Evolutionary conservation across 805 yeast species (phyloP), one percentile per base, ranked within the genome.

Genomic region (Yamadazyma insecticola): DNA sequence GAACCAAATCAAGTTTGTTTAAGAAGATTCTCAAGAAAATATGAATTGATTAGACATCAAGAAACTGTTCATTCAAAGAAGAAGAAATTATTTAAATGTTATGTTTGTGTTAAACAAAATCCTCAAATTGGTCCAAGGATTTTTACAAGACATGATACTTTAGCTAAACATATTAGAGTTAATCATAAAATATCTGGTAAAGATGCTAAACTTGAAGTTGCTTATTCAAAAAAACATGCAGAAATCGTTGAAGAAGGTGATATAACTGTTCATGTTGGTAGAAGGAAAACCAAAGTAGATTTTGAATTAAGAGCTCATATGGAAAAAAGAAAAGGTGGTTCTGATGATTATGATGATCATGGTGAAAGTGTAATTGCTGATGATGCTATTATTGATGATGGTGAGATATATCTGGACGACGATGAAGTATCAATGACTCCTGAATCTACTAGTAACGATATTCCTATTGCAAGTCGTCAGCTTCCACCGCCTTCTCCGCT

Each of bases 11-110:
- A 55, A 39, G 38, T 60, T 30, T 66, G 72, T 36, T 48, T 63
- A 38, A 59, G 72, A 28, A 47, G 70, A 17, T 66, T 66, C 39
- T 61, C 70, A 14, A 48, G 72, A 30, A 95, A 96, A 13, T 90
- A 90, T 53, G 98, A 90, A 63, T 68, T 90, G 50, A 82, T 89
- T 16, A 76, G 98, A 47, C 98, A 90, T 57, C 96, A 90, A 57
- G 95, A 90, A 50, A 92, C 97, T 0, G 89, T 90, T 33, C 98
- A 90, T 56, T 92, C 97, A 1, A 71, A 83, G 28, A 82, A 81
- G 53, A 82, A 90, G 59, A 83, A 83, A 47, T 77, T 82, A 29
- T 92, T 80, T 66, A 78, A 83, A 52, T 90, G 98, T 57, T 78
- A 78, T 45, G 78, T 82, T 26, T 90, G 98, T 61, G 92, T 83